Base-by-base conservation (phyloP, 176 grass and related monocot species). In the Metroxylon sagu region DNA sequence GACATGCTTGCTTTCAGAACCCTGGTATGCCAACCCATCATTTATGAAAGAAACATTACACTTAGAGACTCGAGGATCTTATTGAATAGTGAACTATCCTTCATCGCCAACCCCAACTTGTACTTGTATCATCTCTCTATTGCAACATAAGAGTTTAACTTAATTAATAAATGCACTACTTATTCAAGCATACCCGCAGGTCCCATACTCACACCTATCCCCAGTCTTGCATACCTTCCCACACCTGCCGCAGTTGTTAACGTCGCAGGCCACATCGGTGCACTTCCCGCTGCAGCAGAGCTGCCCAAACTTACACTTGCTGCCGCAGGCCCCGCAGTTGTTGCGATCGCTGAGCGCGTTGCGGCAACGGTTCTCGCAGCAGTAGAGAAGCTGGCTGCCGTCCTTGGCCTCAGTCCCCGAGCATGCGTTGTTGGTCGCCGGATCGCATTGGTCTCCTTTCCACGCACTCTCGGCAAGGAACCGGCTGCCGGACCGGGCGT, bases 381-480 rank as follows among this genome's bases (percentile, higher is more conserved):
- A 72, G 18, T 62, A 8, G 6, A 54, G 49, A 12, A n/a, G 48
- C 70, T 62, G n/a, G 16, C 14, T 19, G 26, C 48, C 27, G 8
- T 31, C 27, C 8, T 39, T 35, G 51, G 26, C 28, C n/a, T 19
- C 5, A 6, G 29, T 17, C 14, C 49, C 50, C 16, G 26, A 18
- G 54, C 56, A 59, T 31, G 6, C 6, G 29, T 31, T 31, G 29
- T 6, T 61, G 2, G 50, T 25, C 2, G 21, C 28, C 7, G n/a
- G 30, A 18, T 62, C 16, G 60, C 78, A 79, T 5, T 21, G 51
- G 49, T 50, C 49, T 16, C 35, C 54, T 6, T 16, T 60, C 65
- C 17, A 14, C 39, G 49, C 59, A 14, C 29, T n/a, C n/a, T n/a
- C 15, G 14, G 80, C 63, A 8, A 76, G 25, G 53, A 88, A 88